phyloP scores from a whole-genome alignment of 805 yeast species.

The Wickerhamiella lipophila region DNA sequence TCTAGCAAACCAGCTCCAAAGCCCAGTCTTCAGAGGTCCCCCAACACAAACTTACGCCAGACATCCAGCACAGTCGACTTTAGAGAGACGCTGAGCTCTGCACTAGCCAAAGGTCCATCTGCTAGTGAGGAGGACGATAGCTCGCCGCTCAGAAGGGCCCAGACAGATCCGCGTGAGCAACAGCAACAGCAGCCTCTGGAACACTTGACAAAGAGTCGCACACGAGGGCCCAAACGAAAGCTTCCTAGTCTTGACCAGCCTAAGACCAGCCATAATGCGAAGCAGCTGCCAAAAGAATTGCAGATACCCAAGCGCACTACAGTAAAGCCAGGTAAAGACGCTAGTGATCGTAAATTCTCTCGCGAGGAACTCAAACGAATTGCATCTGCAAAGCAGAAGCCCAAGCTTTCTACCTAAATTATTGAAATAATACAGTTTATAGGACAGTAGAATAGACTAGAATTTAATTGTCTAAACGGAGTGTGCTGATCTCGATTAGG shows the following conservation, averaged over 20 bases:
- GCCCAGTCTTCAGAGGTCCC: neutral
- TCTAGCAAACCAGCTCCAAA: neutral
- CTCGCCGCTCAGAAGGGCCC: slow-evolving; percentile 1
- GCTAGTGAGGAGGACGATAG: neutral
- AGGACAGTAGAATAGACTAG: neutral
- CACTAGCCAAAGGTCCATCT: neutral
- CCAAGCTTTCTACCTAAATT: neutral
- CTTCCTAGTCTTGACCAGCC: neutral
- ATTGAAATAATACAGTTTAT: neutral
- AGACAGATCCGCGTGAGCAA: neutral
- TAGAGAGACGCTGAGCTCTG: neutral
- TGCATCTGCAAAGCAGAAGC: slow-evolving; percentile 9
- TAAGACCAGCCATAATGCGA: neutral
- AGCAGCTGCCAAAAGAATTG: neutral
- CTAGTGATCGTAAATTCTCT: neutral
- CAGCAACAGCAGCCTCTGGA: slow-evolving; percentile 4
- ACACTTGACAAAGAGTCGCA: slow-evolving; percentile 7
- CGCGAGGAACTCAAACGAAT: slow-evolving; percentile 7
- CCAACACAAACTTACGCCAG: neutral
- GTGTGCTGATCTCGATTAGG: too few relatives aligned
- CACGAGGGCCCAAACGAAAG: slow-evolving; percentile 6
- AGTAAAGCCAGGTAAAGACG: neutral
- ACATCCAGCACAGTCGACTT: slow-evolving; percentile 5
- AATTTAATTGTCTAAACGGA: neutral
- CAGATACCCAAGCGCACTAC: neutral